phyloP scores from a whole-genome alignment of 495 filamentous ascomycete genomes.

The Hamigera avellanea region DNA sequence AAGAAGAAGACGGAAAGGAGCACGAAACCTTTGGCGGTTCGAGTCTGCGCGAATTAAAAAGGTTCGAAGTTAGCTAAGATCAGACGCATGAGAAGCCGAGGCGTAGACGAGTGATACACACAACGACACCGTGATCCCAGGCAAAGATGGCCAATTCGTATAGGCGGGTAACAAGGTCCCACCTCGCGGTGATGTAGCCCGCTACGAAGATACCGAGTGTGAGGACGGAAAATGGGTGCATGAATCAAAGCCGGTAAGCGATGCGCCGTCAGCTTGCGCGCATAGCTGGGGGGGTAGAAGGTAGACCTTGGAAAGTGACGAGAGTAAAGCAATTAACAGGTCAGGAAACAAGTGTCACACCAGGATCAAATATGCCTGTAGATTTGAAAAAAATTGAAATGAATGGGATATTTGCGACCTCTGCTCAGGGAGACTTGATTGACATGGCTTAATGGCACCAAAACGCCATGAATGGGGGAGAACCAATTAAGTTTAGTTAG shows the following conservation, averaged over 20 bases:
- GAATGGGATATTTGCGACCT: too few relatives aligned
- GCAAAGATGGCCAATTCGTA: constrained; percentile 96
- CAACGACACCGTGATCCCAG: constrained; percentile 97
- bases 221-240: constrained; percentile 93
- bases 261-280: constrained; percentile 17
- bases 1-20: constrained; percentile 69
- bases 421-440: too few relatives aligned
- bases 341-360: neutral
- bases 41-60: constrained; percentile 31
- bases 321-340: neutral
- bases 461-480: too few relatives aligned
- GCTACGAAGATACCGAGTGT: constrained; percentile 96
- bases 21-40: constrained; percentile 62
- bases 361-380: too few relatives aligned
- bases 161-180: constrained; percentile 89
- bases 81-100: too few relatives aligned
- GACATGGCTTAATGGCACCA: too few relatives aligned
- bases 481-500: too few relatives aligned
- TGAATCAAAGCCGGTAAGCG: constrained; percentile 42
- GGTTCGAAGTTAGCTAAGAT: neutral
- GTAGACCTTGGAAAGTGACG: neutral
- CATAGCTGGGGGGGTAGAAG: constrained; percentile 13
- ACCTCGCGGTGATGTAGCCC: constrained; percentile 97
- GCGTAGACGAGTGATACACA: constrained; percentile 35
- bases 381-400: too few relatives aligned